These are phyloP conservation scores for Sporopachydermia quercuum DNA, from an alignment of 805 yeast species.

Conservation along the genomic window DNA sequence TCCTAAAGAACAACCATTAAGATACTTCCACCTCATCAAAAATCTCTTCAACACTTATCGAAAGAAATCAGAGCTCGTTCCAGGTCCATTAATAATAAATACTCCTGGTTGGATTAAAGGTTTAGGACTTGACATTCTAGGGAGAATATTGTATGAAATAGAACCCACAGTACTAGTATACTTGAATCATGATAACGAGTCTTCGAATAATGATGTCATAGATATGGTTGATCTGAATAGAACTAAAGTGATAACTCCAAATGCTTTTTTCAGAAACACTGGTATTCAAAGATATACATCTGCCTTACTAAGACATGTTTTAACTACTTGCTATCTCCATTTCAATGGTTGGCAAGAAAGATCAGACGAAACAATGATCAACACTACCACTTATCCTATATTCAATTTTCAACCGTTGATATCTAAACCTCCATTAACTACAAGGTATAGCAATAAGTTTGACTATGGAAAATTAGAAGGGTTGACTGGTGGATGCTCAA, in stretches of 20 bases:
- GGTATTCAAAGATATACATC: not conserved
- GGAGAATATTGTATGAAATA: constrained; percentile 20
- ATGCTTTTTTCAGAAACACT: not conserved
- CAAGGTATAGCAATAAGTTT: not conserved
- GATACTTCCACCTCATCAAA: constrained; percentile 31
- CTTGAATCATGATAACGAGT: constrained; percentile 27
- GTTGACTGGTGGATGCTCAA: not conserved
- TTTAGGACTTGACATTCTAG: constrained; percentile 56
- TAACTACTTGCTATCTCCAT: not conserved
- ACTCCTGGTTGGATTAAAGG: constrained; percentile 92
- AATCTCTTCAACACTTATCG: constrained; percentile 24
- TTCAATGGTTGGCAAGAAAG: not conserved
- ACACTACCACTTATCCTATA: not conserved
- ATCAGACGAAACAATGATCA: too few relatives aligned
- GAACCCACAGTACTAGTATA: constrained; percentile 44
- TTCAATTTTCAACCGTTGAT: not conserved
- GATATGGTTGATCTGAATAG: constrained; percentile 9
- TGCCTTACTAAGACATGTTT: not conserved
- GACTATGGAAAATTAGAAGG: not conserved
- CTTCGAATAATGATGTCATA: constrained; percentile 18
- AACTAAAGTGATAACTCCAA: not conserved
- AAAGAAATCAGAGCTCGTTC: constrained; percentile 10
- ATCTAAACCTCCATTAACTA: not conserved
- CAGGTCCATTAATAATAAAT: constrained; percentile 40
- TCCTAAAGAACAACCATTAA: constrained; percentile 51